Evolutionary conservation across 2,329 filamentous ascomycete species (phyloP), one percentile per base, ranked within the genome.

Genomic region (Alternaria arbusti): DNA sequence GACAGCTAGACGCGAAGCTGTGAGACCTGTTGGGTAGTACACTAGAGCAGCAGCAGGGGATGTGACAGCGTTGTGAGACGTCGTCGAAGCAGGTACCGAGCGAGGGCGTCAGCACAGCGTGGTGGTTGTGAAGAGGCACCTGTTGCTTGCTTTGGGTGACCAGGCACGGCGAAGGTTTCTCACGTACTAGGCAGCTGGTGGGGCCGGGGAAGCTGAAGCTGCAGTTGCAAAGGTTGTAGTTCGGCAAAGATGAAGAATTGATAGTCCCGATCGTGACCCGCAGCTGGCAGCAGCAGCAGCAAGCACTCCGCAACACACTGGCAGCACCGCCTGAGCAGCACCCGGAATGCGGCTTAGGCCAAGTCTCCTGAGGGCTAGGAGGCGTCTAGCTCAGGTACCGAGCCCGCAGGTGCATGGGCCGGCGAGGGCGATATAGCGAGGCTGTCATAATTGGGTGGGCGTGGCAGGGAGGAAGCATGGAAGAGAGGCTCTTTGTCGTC

Each of bases 71-170:
- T 60, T 68, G 75, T 78, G 72, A 71, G 70, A 74, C 73, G 49
- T 68, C 49, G 71, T 69, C 63, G 72, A 76, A 70, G 75, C 75
- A 75, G 71, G 74, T 75, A 78, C 74, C 61, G 64, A 63, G 43
- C 30, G 44, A 63, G 25, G 67, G 69, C 63, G 72, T 69, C 67
- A 72, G 68, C 61, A 64, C 67, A 68, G 73, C 69, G 70, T 64
- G 67, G 70, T 59, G 47, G 64, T 59, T 68, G 66, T 59, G 55
- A 59, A 45, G 58, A 63, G 69, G 55, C 20, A 59, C 47, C 64
- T 69, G 67, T 60, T 66, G 57, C 66, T 64, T 62, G 65, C 63
- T 54, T 64, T 67, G 70, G 50, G 69, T 56, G 64, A 68, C 69
- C 66, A 70, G 69, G 58, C 69, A 73, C 65, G 67, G 61, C 51